Evolutionary conservation across 352 stramenopile genomes (phyloP).

Genomic region (Globisporangium spinosum): DNA sequence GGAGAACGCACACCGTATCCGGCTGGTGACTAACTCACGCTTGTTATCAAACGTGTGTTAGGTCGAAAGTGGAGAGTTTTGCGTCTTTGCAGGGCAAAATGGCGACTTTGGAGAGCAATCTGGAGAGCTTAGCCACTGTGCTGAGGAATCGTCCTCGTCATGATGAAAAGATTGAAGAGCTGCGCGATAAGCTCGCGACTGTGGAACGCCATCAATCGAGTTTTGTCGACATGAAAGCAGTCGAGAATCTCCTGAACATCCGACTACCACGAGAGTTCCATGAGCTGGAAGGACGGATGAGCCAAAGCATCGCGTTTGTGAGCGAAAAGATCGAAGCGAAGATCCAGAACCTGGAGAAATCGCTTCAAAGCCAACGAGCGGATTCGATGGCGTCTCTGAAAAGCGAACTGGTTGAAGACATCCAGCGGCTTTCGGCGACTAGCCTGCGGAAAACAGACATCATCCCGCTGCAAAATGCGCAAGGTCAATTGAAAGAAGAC

Average conservation of each 20-base stretch:
- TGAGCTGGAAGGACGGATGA: slow-evolving; percentile 64
- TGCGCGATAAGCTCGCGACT: slow-evolving; percentile 45
- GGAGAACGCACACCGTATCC: background rate
- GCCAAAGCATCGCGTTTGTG: slow-evolving; percentile 50
- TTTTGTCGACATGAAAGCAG: slow-evolving; percentile 56
- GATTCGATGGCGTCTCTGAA: slow-evolving; percentile 50
- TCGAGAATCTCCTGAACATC: slow-evolving; percentile 65
- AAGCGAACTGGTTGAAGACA: slow-evolving; percentile 51
- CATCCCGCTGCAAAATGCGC: slow-evolving; percentile 43
- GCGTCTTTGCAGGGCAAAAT: slow-evolving; percentile 52
- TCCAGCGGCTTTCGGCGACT: slow-evolving; percentile 48
- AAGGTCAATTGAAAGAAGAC: slow-evolving; percentile 64
- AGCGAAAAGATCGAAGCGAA: slow-evolving; percentile 74
- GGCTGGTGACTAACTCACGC: background rate
- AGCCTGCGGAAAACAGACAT: slow-evolving; percentile 51
- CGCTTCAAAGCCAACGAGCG: slow-evolving; percentile 40
- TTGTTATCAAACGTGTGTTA: slow-evolving; percentile 5
- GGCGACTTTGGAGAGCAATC: slow-evolving; percentile 49
- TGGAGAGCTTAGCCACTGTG: slow-evolving; percentile 41
- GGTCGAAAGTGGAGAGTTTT: slow-evolving; percentile 51
- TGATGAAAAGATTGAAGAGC: slow-evolving; percentile 55
- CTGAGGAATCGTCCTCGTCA: slow-evolving; percentile 43
- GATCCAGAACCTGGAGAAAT: slow-evolving; percentile 50
- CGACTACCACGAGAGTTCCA: slow-evolving; percentile 64
- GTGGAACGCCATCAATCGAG: slow-evolving; percentile 51